Evolutionary conservation across 495 filamentous ascomycete species (phyloP).

Genomic region (Talaromyces thailandensis): DNA sequence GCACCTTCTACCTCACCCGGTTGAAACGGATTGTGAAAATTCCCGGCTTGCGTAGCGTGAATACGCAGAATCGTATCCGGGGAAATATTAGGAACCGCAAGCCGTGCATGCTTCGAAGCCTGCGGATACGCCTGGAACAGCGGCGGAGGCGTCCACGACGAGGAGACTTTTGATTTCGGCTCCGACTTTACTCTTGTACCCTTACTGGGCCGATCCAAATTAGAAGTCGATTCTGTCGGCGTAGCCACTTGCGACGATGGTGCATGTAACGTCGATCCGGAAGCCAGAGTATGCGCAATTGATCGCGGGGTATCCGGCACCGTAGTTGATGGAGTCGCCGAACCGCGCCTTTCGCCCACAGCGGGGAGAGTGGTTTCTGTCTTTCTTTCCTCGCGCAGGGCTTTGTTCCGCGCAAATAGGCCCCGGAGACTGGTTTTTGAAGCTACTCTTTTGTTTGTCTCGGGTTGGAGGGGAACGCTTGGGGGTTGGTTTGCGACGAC

Average conservation of each 20-base stretch:
- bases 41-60: slow-evolving; percentile 36
- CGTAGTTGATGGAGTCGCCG: slow-evolving; percentile 9
- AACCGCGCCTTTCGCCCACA: slow-evolving; percentile 22
- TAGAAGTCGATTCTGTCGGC: slow-evolving; percentile 10
- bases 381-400: slow-evolving; percentile 13
- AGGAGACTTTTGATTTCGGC: slow-evolving; percentile 11
- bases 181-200: slow-evolving; percentile 16
- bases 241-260: slow-evolving; percentile 21
- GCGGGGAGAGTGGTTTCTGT: slow-evolving; percentile 23
- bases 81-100: slow-evolving; percentile 40
- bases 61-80: slow-evolving; percentile 54
- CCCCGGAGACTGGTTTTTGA: slow-evolving; percentile 33
- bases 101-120: slow-evolving; percentile 50
- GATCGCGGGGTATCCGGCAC: slow-evolving; percentile 14
- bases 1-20: slow-evolving; percentile 23
- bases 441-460: slow-evolving; percentile 25
- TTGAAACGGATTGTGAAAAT: slow-evolving; percentile 9
- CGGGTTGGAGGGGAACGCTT: slow-evolving; percentile 24
- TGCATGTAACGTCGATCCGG: slow-evolving; percentile 16
- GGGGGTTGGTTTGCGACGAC: slow-evolving; percentile 20
- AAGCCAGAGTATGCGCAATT: slow-evolving; percentile 18
- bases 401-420: slow-evolving; percentile 32
- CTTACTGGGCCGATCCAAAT: slow-evolving; percentile 8
- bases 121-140: slow-evolving; percentile 90
- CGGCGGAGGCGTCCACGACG: slow-evolving; percentile 67